Evolutionary conservation across 371 early-diverging fungal species (phyloP).

Genomic region (Funneliformis caledonium): DNA sequence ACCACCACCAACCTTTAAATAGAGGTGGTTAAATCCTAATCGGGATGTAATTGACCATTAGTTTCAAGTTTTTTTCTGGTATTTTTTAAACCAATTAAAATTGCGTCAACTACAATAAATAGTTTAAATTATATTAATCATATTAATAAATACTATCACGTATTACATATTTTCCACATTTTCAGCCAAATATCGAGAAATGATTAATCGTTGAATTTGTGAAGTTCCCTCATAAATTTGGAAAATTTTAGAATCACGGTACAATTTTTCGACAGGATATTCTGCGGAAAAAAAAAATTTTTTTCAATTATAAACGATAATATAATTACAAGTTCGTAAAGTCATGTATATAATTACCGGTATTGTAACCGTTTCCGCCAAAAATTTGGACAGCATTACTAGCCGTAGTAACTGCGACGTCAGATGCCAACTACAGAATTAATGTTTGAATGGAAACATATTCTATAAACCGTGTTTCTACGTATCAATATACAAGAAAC

Average conservation of each 20-base stretch:
- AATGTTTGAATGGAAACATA: not conserved
- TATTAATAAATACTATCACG: no score
- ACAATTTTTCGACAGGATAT: constrained; percentile 90
- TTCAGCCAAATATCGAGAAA: constrained; percentile 78
- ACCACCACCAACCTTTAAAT: no score
- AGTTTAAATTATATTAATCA: no score
- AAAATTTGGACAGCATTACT: constrained; percentile 96
- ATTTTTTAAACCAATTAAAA: no score
- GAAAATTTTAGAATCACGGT: constrained; percentile 93
- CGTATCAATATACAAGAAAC: not conserved
- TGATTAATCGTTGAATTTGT: constrained; percentile 93
- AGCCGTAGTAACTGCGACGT: constrained; percentile 95
- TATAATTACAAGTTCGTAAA: constrained; percentile 10
- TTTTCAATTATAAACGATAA: not conserved
- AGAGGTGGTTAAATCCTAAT: no score
- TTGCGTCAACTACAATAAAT: no score
- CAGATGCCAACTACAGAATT: constrained; percentile 71
- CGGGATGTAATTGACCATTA: no score
- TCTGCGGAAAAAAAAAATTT: constrained; percentile 45
- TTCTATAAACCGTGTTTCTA: not conserved
- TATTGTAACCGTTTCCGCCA: constrained; percentile 95
- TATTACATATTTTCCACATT: constrained; percentile 10
- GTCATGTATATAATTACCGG: constrained; percentile 51
- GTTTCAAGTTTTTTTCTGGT: no score
- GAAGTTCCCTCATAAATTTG: constrained; percentile 97